phyloP scores from a whole-genome alignment of 176 grass and related monocot genomes.

The Thalia dealbata region DNA sequence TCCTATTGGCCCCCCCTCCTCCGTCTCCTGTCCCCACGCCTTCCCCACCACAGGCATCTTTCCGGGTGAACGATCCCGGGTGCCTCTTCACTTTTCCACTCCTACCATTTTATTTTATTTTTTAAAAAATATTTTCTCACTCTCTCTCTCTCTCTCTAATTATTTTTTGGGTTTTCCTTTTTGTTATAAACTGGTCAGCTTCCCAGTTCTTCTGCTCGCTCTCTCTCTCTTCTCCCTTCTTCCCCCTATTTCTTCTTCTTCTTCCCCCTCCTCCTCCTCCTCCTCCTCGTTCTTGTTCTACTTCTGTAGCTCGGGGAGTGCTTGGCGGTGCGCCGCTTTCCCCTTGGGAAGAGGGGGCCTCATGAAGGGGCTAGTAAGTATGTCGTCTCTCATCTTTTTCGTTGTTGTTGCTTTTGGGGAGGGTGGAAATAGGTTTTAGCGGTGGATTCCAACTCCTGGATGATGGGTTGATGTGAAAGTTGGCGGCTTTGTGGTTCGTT shows the following conservation, averaged over 20 bases:
- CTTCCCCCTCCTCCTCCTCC: neutral
- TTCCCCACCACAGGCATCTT: neutral
- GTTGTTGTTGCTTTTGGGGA: neutral
- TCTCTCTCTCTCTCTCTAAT: neutral
- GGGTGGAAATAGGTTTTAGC: conserved; percentile 10
- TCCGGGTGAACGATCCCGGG: neutral
- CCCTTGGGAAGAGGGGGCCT: conserved; percentile 12
- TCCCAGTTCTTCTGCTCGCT: neutral
- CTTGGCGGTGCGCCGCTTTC: neutral
- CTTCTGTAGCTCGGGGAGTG: neutral
- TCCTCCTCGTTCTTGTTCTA: too few relatives aligned
- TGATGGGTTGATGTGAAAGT: neutral
- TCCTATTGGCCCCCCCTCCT: neutral
- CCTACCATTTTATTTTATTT: neutral
- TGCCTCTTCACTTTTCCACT: neutral
- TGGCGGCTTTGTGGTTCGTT: neutral
- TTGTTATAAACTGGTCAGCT: neutral
- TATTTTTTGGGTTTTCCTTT: neutral
- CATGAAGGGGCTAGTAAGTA: conserved; percentile 91
- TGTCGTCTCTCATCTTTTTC: conserved; percentile 30
- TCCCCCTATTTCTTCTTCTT: neutral
- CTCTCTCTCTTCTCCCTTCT: neutral
- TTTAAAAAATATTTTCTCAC: neutral
- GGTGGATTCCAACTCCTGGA: neutral
- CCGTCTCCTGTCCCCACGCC: too few relatives aligned